phyloP scores from a whole-genome alignment of 768 basidiomycete genomes.

The Mycena maculata region DNA sequence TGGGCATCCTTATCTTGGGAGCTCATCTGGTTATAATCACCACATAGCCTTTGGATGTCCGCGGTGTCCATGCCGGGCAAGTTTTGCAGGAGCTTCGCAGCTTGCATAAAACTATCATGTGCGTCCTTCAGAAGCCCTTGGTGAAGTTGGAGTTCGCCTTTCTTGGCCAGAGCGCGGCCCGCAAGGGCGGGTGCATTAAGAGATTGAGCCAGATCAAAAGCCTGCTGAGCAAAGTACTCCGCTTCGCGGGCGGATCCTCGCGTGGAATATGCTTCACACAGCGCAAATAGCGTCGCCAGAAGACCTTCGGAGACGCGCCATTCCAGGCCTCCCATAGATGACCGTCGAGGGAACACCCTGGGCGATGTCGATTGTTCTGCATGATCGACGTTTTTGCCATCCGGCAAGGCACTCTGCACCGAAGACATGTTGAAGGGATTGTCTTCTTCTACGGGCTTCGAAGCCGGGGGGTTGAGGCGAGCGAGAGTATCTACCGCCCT shows the following conservation, averaged over 20 bases:
- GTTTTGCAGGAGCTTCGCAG: conserved; percentile 57
- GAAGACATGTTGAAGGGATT: conserved; percentile 71
- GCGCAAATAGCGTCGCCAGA: conserved; percentile 70
- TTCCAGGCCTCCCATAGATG: conserved; percentile 67
- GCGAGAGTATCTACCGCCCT: conserved; percentile 77
- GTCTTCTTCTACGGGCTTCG: conserved; percentile 47
- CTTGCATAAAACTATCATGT: conserved; percentile 62
- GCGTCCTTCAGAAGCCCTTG: conserved; percentile 71
- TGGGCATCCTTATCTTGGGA: conserved; percentile 59
- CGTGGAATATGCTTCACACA: conserved; percentile 71
- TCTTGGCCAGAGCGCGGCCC: conserved; percentile 72
- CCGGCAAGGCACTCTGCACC: conserved; percentile 55
- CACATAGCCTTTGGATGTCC: conserved; percentile 66
- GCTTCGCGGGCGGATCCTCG: conserved; percentile 89
- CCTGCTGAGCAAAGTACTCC: conserved; percentile 85
- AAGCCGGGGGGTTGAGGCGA: conserved; percentile 61
- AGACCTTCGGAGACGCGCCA: conserved; percentile 85
- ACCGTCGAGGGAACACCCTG: conserved; percentile 43
- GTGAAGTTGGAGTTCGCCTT: conserved; percentile 77
- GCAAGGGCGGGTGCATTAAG: conserved; percentile 73
- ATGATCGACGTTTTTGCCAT: conserved; percentile 31
- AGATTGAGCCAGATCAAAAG: conserved; percentile 75
- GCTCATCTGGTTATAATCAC: conserved; percentile 60
- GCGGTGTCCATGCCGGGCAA: conserved; percentile 68
- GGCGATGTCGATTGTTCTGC: conserved; percentile 38